Base-by-base conservation (phyloP, 805 yeast genomes). In the Cyberlindnera meyerae region DNA sequence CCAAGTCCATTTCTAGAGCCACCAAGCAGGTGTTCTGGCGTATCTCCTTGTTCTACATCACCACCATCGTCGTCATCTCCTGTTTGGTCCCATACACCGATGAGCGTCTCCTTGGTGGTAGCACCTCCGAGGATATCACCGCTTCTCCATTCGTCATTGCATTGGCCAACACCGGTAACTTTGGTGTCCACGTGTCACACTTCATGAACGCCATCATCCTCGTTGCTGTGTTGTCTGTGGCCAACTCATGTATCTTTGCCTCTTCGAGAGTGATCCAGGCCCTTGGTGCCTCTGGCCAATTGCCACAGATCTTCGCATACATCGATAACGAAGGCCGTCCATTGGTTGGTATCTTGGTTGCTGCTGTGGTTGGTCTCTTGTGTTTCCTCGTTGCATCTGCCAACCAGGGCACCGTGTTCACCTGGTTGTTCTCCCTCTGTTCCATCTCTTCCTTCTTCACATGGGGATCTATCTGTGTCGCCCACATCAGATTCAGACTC, bases 91-190 rank as follows among this genome's bases (percentile, higher is more conserved):
- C 93, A 12, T 80, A 71, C 55, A 67, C 61, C 42, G 73, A 76
- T 43, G 49, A 55, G 4, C 59, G 75, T 42, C 58, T 82, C 34
- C 40, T 71, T 36, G 61, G 61, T 22, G 76, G 75, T 42, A 60
- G 70, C 22, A 57, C 70, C 31, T 68, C 66, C 25, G 77, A 70
- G 40, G 78, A 75, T 48, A 79, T 80, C 34, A 59, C 76, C n/a
- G 86, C 88, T 9, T 82, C 90, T 12, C 90, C 94, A 17, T 82
- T 82, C 49, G 90, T 82, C 35, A 77, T 83, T 60, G 87, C 90
- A 20, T 69, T 81, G 36, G 61, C 59, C 16, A 67, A 70, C 39
- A 82, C 82, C 16, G 85, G 86, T 35, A 29, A 44, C 69, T 76
- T 79, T 43, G 68, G 63, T 31, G 80, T 73, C 18, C 61, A 76